phyloP scores from a whole-genome alignment of 1,139 yeast genomes.

The Sugiyamaella pinicola region DNA sequence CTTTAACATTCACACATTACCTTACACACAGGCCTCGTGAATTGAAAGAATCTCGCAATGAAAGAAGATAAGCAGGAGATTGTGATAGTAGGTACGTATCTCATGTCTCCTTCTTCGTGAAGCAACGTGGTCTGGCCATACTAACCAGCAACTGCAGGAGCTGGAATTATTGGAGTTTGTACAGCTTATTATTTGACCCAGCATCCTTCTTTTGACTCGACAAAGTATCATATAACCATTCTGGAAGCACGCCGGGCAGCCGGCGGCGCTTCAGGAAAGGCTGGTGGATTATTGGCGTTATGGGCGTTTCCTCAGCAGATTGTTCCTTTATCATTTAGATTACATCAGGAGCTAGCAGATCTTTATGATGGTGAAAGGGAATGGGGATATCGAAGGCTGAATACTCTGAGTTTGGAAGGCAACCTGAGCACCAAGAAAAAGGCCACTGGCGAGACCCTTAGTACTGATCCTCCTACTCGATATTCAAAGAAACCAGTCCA shows the following conservation, averaged over 20 bases:
- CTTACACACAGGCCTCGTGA: too few relatives aligned
- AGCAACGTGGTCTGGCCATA: background rate
- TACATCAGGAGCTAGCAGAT: constrained; percentile 82
- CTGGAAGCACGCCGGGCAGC: constrained; percentile 91
- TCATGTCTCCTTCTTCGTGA: constrained; percentile 3
- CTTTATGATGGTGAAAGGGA: constrained; percentile 76
- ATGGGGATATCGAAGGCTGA: constrained; percentile 91
- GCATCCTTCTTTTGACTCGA: constrained; percentile 77
- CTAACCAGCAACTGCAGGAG: constrained; percentile 53
- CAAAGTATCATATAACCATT: constrained; percentile 78
- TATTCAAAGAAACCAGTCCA: constrained; percentile 12
- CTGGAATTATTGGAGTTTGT: constrained; percentile 95
- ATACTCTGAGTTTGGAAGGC: constrained; percentile 87
- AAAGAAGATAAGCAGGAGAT: constrained; percentile 38
- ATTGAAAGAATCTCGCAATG: constrained; percentile 16
- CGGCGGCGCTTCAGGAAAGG: constrained; percentile 97
- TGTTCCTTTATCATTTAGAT: constrained; percentile 81
- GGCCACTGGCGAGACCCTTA: constrained; percentile 7
- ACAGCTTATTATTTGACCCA: constrained; percentile 86
- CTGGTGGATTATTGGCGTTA: constrained; percentile 90
- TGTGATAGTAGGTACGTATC: constrained; percentile 43
- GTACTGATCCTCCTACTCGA: constrained; percentile 12
- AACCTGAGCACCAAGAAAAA: constrained; percentile 47
- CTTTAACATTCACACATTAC: too few relatives aligned
- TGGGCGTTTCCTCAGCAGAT: constrained; percentile 98